These are phyloP conservation scores for Amphirosellinia nigrospora DNA, from an alignment of 495 filamentous ascomycete genomes.

Conservation along the genomic window DNA sequence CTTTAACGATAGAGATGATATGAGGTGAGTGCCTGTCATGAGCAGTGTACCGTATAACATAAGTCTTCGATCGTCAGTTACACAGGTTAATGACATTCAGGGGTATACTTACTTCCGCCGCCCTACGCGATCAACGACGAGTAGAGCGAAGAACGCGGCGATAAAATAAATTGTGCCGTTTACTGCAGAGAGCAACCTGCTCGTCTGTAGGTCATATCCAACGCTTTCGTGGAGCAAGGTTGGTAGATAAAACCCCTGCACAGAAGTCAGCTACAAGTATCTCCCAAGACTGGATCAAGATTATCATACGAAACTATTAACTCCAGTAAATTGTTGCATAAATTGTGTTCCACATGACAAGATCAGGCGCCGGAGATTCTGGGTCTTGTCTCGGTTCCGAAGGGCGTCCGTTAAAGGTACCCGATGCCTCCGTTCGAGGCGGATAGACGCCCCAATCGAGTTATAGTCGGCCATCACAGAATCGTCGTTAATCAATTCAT, in stretches of 20 bases:
- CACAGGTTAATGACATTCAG: background rate
- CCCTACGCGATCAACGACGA: slow-evolving; percentile 38
- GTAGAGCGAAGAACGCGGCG: slow-evolving; percentile 38
- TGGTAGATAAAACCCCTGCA: slow-evolving; percentile 39
- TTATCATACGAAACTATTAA: slow-evolving; percentile 28
- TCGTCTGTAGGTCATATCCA: slow-evolving; percentile 37
- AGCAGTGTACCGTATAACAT: slow-evolving; percentile 35
- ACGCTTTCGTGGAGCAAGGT: slow-evolving; percentile 38
- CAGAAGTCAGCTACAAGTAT: slow-evolving; percentile 4
- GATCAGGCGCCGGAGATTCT: slow-evolving; percentile 42
- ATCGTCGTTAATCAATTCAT: slow-evolving; percentile 17
- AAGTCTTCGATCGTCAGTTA: slow-evolving; percentile 21
- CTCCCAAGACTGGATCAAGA: background rate
- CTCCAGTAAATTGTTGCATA: slow-evolving; percentile 42
- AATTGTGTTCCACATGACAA: slow-evolving; percentile 41
- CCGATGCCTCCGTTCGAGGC: slow-evolving; percentile 39
- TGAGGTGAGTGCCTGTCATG: slow-evolving; percentile 39
- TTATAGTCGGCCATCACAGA: slow-evolving; percentile 35
- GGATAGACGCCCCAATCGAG: slow-evolving; percentile 38
- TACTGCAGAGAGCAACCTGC: slow-evolving; percentile 37
- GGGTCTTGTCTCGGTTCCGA: slow-evolving; percentile 41
- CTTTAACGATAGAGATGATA: slow-evolving; percentile 38
- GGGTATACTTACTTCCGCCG: slow-evolving; percentile 36
- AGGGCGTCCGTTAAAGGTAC: slow-evolving; percentile 35
- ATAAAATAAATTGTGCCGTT: slow-evolving; percentile 40